Conservation (phyloP, 768 basidiomycete species). For the Tephrocybe sp. region DNA sequence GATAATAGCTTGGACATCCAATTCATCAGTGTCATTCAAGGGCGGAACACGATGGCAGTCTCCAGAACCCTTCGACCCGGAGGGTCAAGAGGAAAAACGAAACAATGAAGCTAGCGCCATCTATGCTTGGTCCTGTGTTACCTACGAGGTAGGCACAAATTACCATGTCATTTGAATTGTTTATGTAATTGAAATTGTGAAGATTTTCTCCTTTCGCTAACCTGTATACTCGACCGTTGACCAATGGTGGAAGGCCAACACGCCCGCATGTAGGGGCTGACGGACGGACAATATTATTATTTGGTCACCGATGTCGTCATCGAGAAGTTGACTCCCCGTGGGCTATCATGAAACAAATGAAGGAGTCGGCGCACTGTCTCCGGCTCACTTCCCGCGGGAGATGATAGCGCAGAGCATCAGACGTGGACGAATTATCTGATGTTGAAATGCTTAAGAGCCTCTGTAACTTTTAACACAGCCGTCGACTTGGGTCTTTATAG, state of each 20-base stretch:
- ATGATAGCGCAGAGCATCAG: conserved; percentile 6
- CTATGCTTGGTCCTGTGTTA: conserved; percentile 17
- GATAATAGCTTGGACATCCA: conserved; percentile 15
- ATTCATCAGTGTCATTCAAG: conserved; percentile 1
- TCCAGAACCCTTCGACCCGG: conserved; percentile 17
- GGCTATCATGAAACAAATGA: neutral
- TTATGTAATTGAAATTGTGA: no score
- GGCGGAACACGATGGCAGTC: conserved; percentile 21
- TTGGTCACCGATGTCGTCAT: neutral
- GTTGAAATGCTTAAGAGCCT: conserved; percentile 3
- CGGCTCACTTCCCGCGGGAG: conserved; percentile 2
- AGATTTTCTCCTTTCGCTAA: conserved; percentile 12
- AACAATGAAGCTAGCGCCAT: conserved; percentile 16
- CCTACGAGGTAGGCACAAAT: conserved; percentile 24
- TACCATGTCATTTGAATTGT: no score
- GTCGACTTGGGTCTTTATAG: no score
- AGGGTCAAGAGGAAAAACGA: neutral
- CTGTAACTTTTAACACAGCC: no score
- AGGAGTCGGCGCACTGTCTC: neutral
- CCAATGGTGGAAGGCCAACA: neutral
- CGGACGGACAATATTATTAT: conserved; percentile 6
- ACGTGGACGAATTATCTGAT: neutral
- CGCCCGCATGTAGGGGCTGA: conserved; percentile 9
- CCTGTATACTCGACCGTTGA: neutral
- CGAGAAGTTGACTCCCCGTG: neutral